phyloP scores from a whole-genome alignment of 176 grass and related monocot species.

The Aegilops bicornis region DNA sequence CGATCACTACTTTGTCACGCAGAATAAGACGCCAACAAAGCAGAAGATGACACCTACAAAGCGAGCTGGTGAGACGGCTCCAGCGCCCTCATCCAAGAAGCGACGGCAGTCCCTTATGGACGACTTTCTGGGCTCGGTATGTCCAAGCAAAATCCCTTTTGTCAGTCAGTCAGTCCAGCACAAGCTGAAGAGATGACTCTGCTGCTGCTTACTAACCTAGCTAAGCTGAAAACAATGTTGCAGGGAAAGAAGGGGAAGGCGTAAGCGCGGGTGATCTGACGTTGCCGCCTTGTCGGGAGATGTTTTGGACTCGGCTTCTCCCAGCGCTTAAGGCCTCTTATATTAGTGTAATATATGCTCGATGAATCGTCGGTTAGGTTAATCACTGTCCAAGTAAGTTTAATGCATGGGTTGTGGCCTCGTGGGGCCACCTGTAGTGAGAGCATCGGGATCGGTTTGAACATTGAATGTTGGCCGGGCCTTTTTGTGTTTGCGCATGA shows the following conservation, averaged over 20 bases:
- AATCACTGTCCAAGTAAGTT: not conserved
- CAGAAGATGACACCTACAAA: slow-evolving; percentile 65
- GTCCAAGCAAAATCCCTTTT: not conserved
- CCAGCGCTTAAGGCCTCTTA: not conserved
- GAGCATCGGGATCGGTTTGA: not conserved
- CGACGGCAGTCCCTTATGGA: slow-evolving; percentile 80
- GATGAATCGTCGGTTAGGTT: slow-evolving; percentile 14
- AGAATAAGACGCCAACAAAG: slow-evolving; percentile 90
- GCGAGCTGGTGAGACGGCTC: slow-evolving; percentile 64
- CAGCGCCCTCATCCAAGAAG: slow-evolving; percentile 59
- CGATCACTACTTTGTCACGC: slow-evolving; percentile 6
- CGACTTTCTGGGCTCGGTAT: slow-evolving; percentile 69
- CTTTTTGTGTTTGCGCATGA: not conserved
- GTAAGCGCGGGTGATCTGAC: slow-evolving; percentile 29
- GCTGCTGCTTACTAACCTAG: not conserved
- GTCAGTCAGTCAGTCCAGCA: not conserved
- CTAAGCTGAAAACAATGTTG: slow-evolving; percentile 12
- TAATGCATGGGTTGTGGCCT: not conserved
- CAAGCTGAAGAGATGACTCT: not conserved
- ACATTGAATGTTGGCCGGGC: not conserved
- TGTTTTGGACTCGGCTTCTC: not conserved
- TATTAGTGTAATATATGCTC: slow-evolving; percentile 1
- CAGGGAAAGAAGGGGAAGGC: slow-evolving; percentile 29
- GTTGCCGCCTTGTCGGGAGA: not conserved
- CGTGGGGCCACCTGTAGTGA: not conserved